Evolutionary conservation across 306 rosid species (phyloP).

Genomic region (Vigna mungo): DNA sequence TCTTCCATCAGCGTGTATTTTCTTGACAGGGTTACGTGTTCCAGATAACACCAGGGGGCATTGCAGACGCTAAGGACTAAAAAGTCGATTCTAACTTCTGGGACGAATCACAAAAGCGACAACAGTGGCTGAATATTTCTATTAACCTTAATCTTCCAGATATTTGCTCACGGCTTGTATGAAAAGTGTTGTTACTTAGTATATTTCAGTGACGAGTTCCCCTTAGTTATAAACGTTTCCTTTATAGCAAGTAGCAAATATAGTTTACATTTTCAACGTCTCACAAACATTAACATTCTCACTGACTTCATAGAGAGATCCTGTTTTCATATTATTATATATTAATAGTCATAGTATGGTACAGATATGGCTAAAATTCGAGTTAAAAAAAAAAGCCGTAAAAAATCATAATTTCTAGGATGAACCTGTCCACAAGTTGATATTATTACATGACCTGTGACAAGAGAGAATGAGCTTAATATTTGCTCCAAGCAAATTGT

Average conservation of each 20-base stretch:
- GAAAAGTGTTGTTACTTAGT: slow-evolving; percentile 22
- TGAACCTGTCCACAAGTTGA: slow-evolving; percentile 38
- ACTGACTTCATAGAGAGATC: neutral
- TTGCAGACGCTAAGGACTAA: slow-evolving; percentile 92
- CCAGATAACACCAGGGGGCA: slow-evolving; percentile 95
- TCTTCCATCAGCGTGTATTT: slow-evolving; percentile 41
- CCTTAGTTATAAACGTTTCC: slow-evolving; percentile 27
- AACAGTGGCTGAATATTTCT: slow-evolving; percentile 14
- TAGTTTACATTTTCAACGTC: slow-evolving; percentile 27
- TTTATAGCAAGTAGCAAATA: slow-evolving; percentile 15
- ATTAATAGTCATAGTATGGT: neutral
- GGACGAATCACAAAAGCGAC: neutral
- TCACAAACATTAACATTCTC: neutral
- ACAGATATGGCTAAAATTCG: neutral
- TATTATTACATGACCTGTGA: slow-evolving; percentile 58
- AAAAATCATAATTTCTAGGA: slow-evolving; percentile 5
- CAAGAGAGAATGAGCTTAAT: slow-evolving; percentile 45
- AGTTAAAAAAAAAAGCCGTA: slow-evolving; percentile 12
- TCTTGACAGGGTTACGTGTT: slow-evolving; percentile 73
- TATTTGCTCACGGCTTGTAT: slow-evolving; percentile 38
- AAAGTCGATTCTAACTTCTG: slow-evolving; percentile 6
- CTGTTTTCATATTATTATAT: neutral
- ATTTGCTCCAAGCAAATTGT: slow-evolving; percentile 45
- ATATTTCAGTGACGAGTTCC: slow-evolving; percentile 10
- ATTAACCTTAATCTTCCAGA: slow-evolving; percentile 47